These are phyloP conservation scores for Xylariaceae sp. DNA, from an alignment of 2,329 filamentous ascomycete species.

Conservation along the genomic window DNA sequence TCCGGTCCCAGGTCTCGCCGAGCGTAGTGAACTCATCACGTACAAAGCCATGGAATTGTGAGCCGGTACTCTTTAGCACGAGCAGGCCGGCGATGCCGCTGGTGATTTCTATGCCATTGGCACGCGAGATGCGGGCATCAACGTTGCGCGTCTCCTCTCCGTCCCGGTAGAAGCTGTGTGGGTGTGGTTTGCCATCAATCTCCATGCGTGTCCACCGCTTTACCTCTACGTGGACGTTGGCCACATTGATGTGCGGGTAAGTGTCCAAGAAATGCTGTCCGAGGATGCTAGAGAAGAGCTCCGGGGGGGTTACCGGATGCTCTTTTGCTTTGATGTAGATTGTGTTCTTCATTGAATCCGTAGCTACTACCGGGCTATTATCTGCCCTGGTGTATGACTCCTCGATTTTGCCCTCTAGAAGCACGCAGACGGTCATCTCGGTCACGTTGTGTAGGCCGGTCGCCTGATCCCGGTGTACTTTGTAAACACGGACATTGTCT, in stretches of 20 bases:
- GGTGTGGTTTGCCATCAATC: conserved; percentile 84
- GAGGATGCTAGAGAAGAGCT: conserved; percentile 83
- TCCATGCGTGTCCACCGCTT: conserved; percentile 91
- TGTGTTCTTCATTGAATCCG: conserved; percentile 98
- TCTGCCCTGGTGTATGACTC: conserved; percentile 87
- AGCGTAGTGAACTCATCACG: conserved; percentile 92
- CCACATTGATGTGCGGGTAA: conserved; percentile 83
- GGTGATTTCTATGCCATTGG: conserved; percentile 69
- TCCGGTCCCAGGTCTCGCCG: conserved; percentile 88
- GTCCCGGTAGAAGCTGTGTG: conserved; percentile 91
- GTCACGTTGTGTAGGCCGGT: conserved; percentile 80
- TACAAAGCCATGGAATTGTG: conserved; percentile 92
- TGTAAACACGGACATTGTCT: conserved; percentile 98
- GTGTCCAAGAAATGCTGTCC: conserved; percentile 84
- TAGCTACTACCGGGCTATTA: conserved; percentile 93
- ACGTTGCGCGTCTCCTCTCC: conserved; percentile 84
- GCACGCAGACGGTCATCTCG: conserved; percentile 91
- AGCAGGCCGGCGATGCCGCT: conserved; percentile 79
- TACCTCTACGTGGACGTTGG: conserved; percentile 76
- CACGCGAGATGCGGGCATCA: conserved; percentile 66
- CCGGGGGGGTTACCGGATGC: conserved; percentile 85
- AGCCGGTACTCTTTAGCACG: conserved; percentile 94
- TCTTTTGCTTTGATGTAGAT: conserved; percentile 94
- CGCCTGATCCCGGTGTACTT: conserved; percentile 77
- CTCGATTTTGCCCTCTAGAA: conserved; percentile 91